phyloP scores from a whole-genome alignment of 2,329 filamentous ascomycete species.

The Fusarium austroafricanum region DNA sequence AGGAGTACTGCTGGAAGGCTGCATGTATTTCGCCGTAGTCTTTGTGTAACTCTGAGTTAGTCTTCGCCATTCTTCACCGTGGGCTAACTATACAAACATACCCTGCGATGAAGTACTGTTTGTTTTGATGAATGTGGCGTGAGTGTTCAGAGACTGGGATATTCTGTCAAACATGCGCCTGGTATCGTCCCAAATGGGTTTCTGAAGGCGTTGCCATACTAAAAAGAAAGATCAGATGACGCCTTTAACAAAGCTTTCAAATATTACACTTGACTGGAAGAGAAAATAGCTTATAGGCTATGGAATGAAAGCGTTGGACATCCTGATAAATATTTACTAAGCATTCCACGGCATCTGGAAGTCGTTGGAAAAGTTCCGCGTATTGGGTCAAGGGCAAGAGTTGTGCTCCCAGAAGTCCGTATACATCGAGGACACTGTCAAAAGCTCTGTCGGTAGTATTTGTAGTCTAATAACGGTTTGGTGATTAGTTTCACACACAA shows the following conservation, averaged over 20 bases:
- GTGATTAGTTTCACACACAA: accelerated
- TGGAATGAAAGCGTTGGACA: background rate
- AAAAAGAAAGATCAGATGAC: accelerated
- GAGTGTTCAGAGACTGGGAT: background rate
- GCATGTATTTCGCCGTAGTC: accelerated
- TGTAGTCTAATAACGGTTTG: background rate
- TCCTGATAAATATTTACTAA: background rate
- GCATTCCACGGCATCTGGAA: background rate
- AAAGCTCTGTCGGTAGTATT: conserved; percentile 3
- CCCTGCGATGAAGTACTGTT: accelerated
- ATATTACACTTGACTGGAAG: background rate
- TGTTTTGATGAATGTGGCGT: background rate
- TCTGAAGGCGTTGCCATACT: conserved; percentile 25
- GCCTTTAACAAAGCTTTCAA: accelerated
- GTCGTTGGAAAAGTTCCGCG: background rate
- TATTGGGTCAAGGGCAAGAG: background rate
- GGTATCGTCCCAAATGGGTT: conserved; percentile 1
- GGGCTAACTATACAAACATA: accelerated
- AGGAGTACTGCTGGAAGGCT: background rate
- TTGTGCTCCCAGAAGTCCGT: background rate
- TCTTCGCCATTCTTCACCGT: accelerated
- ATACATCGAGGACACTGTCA: conserved; percentile 2
- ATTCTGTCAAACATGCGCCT: background rate
- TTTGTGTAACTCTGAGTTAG: background rate
- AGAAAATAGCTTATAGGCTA: conserved; percentile 7